phyloP scores from a whole-genome alignment of 139 green algal species.

The Chlamydomonas sphaeroides region DNA sequence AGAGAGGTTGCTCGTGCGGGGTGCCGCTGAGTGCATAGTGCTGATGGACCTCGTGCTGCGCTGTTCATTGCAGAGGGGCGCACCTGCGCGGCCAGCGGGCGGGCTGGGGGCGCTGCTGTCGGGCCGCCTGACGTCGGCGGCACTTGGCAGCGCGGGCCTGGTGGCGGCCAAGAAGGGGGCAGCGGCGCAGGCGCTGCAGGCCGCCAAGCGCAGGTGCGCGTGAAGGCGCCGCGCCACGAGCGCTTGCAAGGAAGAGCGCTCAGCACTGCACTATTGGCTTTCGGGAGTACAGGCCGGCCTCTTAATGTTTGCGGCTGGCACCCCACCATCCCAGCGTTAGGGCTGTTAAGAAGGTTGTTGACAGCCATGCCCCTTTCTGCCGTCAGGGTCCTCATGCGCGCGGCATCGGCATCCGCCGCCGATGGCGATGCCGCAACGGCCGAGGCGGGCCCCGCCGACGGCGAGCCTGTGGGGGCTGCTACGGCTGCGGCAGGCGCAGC shows the following conservation, averaged over 20 bases:
- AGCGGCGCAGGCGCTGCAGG: slow-evolving; percentile 27
- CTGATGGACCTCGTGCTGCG: too few relatives aligned
- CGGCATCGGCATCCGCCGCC: neutral
- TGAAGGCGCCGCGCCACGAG: too few relatives aligned
- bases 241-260: too few relatives aligned
- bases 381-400: slow-evolving; percentile 14
- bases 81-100: neutral
- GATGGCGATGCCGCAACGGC: neutral
- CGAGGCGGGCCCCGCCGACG: neutral
- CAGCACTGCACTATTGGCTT: too few relatives aligned
- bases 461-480: neutral
- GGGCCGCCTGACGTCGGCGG: slow-evolving; percentile 3
- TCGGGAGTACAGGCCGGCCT: too few relatives aligned
- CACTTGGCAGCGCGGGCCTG: slow-evolving; percentile 32
- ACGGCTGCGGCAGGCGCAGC: neutral
- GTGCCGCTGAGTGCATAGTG: too few relatives aligned
- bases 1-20: too few relatives aligned
- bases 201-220: slow-evolving; percentile 10
- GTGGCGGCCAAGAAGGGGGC: slow-evolving; percentile 3
- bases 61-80: neutral
- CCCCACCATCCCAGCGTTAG: too few relatives aligned
- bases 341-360: too few relatives aligned
- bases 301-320: too few relatives aligned
- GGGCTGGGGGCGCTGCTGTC: slow-evolving; percentile 1
- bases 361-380: too few relatives aligned